Evolutionary conservation across 106 monocot genomes (phyloP).

Genomic region (Gastrodia elata): DNA sequence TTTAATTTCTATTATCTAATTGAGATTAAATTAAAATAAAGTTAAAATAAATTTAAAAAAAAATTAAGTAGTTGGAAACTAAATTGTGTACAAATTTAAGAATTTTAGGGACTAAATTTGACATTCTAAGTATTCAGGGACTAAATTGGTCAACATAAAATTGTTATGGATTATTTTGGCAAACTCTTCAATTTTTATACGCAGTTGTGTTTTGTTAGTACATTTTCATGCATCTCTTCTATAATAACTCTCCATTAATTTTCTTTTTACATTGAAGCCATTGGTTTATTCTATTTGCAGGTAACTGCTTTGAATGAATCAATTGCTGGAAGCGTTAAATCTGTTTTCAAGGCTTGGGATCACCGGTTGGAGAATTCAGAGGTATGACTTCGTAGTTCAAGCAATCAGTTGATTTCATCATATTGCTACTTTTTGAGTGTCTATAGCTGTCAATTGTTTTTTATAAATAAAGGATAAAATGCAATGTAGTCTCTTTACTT

Average conservation of each 20-base stretch:
- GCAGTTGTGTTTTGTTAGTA: background rate
- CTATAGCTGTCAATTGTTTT: background rate
- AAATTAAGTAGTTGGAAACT: no score
- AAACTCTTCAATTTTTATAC: no score
- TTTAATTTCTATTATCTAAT: no score
- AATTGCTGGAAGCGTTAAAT: slow-evolving; percentile 58
- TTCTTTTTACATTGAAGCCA: background rate
- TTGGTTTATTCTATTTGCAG: slow-evolving; percentile 17
- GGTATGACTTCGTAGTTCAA: slow-evolving; percentile 22
- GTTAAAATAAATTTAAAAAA: no score
- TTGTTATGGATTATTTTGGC: no score
- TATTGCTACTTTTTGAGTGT: background rate
- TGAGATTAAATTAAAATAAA: no score
- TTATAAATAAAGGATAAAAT: no score
- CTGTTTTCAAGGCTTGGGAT: slow-evolving; percentile 72
- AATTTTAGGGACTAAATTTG: no score
- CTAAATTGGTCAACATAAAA: no score
- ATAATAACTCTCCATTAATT: background rate
- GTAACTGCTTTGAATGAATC: slow-evolving; percentile 78
- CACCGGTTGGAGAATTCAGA: slow-evolving; percentile 53
- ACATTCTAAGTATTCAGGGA: no score
- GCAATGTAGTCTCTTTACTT: no score
- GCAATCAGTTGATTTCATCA: background rate
- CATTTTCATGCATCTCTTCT: background rate
- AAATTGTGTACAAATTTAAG: no score